Evolutionary conservation across 208 protist genomes (phyloP), one percentile per base, ranked within the genome.

Genomic region (Trypanosoma theileri): DNA sequence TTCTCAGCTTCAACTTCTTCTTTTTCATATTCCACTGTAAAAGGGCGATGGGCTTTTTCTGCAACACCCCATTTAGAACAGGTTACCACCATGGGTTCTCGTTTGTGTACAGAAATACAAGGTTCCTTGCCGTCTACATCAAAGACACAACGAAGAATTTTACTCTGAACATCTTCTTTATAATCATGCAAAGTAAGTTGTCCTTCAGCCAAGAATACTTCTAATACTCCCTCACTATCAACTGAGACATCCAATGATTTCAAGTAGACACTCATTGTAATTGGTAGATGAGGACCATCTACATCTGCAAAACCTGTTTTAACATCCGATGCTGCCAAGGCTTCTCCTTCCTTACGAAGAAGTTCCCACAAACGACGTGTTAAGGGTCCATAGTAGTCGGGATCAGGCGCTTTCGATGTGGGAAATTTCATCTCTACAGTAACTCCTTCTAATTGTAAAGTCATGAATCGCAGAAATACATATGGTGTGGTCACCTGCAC

Each of bases 341-440:
- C 58, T 40, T 70, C 64, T 12, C 57, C 62, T 53, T 69, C 71
- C 4, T 54, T 50, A 17, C 58, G 50, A 28, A 76, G 50, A 22
- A 66, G 64, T 21, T 70, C 51, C 71, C 71, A 76, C 9, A 76
- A 57, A 35, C 71, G 71, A 31, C 64, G 63, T 16, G 63, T 70
- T 13, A 76, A 41, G 14, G 71, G 71, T 14, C 71, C 71, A 41
- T 70, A 76, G 28, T 76, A 76, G 21, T 69, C 64, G 0, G 71
- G 58, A n/a, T 76, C 64, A 8, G 71, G 71, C 11, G 40, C 7
- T 1, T 66, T 76, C 1, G 58, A 63, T 12, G 64, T 21, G 11
- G 56, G 44, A 59, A 71, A 71, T 24, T 61, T 66, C 62, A 70
- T 60, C 51, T 76, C 71, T 58, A 76, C 19, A 26, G 59, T 66